phyloP scores from a whole-genome alignment of 768 basidiomycete species.

The Boletus subparvulus region DNA sequence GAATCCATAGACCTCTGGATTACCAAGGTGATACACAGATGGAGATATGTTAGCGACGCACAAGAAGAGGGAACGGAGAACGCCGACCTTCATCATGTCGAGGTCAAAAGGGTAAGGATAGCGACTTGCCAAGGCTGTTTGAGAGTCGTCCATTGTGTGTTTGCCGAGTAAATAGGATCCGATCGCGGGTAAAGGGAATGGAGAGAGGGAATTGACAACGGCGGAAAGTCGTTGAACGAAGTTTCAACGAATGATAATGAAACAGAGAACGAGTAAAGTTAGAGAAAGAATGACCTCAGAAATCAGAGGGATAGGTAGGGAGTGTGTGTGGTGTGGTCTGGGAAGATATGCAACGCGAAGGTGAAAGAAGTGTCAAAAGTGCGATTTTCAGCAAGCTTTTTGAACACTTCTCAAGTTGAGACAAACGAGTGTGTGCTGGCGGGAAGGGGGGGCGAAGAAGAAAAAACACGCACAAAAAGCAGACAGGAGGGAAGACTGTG shows the following conservation, averaged over 20 bases:
- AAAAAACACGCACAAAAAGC: constrained; percentile 44
- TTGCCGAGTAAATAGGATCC: constrained; percentile 24
- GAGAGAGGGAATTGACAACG: constrained; percentile 50
- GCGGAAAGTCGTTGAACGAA: constrained; percentile 41
- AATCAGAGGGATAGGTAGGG: constrained; percentile 39
- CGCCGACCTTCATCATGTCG: constrained; percentile 88
- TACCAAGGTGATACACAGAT: not conserved
- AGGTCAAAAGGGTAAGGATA: constrained; percentile 80
- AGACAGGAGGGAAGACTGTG: constrained; percentile 34
- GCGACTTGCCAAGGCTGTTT: constrained; percentile 65
- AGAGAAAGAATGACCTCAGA: constrained; percentile 50
- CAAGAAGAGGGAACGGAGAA: not conserved
- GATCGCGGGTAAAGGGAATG: constrained; percentile 34
- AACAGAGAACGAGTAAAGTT: constrained; percentile 50
- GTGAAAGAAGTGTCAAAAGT: constrained; percentile 27
- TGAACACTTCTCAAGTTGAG: constrained; percentile 22
- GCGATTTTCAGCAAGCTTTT: constrained; percentile 30
- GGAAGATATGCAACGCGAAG: constrained; percentile 29
- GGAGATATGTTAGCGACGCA: not conserved
- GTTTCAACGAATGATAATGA: constrained; percentile 40
- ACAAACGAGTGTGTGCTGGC: constrained; percentile 35
- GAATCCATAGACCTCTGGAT: constrained; percentile 82
- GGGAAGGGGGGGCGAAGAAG: constrained; percentile 21
- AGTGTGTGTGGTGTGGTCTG: constrained; percentile 41
- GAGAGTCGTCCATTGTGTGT: constrained; percentile 68